A percentile compares a stretch with the other conserved stretches of the same genome.
These are phyloP conservation scores for Zygotorulaspora mrakii DNA, from an alignment of 1,139 yeast genomes.

Conservation along the genomic window DNA sequence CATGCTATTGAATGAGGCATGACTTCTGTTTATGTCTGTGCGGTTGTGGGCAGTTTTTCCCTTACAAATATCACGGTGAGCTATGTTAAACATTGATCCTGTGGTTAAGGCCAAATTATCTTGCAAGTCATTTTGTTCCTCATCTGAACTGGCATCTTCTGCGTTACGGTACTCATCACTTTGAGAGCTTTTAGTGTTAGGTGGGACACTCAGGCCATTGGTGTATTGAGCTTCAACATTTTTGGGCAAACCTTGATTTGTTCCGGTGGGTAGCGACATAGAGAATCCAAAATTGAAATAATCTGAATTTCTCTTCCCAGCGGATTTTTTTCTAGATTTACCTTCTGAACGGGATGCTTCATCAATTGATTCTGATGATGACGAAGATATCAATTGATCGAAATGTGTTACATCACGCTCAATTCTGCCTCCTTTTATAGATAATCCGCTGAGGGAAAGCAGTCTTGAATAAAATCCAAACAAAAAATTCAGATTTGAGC, in stretches of 20 bases:
- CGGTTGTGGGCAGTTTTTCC: constrained; percentile 3
- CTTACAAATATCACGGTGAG: constrained; percentile 1
- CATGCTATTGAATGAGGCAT: background rate
- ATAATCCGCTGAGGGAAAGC: constrained; percentile 27
- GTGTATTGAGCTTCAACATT: constrained; percentile 1
- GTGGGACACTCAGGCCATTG: background rate
- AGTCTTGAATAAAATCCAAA: constrained; percentile 31
- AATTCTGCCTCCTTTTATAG: constrained; percentile 24
- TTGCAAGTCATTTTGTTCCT: background rate
- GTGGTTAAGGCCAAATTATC: background rate
- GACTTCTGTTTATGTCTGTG: background rate
- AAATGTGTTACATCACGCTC: constrained; percentile 16
- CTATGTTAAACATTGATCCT: background rate
- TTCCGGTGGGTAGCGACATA: background rate
- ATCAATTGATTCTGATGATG: constrained; percentile 5
- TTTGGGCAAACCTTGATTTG: background rate
- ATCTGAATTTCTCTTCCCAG: background rate
- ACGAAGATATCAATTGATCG: constrained; percentile 13
- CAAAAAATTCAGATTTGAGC: constrained; percentile 29
- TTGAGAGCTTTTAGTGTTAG: background rate
- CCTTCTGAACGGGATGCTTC: constrained; percentile 3
- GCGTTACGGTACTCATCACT: background rate
- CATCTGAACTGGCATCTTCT: background rate
- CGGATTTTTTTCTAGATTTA: constrained; percentile 1
- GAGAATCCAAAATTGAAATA: background rate